Evolutionary conservation across 768 basidiomycete genomes (phyloP).

Genomic region (Saitozyma podzolica): DNA sequence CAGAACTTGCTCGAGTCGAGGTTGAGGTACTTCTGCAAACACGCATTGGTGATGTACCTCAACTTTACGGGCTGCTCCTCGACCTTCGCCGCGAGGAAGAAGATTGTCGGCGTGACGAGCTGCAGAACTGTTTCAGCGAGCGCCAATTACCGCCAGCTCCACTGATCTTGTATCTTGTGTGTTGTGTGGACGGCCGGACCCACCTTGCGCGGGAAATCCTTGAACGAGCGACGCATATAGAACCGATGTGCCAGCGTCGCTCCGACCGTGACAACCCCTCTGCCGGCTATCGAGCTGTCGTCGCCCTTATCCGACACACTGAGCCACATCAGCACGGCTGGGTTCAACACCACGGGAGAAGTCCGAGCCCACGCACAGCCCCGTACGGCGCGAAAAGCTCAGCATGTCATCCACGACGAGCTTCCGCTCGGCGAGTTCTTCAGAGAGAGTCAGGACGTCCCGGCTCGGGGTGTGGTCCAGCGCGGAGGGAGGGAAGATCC

Average conservation of each 20-base stretch:
- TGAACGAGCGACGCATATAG: constrained; percentile 48
- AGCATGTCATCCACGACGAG: constrained; percentile 27
- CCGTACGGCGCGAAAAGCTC: constrained; percentile 24
- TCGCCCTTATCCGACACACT: constrained; percentile 1
- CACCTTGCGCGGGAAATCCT: constrained; percentile 30
- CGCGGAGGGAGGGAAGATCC: constrained; percentile 35
- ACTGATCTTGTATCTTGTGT: neutral
- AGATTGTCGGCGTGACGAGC: constrained; percentile 40
- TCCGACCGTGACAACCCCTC: constrained; percentile 33
- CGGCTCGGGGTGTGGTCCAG: constrained; percentile 39
- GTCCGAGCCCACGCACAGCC: constrained; percentile 12
- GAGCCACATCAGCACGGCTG: neutral
- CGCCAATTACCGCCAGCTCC: neutral
- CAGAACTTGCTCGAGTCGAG: constrained; percentile 2
- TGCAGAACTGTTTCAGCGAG: constrained; percentile 2
- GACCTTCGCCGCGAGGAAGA: constrained; percentile 50
- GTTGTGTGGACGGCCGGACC: neutral
- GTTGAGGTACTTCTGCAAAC: constrained; percentile 23
- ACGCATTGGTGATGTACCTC: constrained; percentile 31
- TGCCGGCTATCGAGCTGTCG: neutral
- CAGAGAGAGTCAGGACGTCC: constrained; percentile 18
- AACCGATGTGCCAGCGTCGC: constrained; percentile 47
- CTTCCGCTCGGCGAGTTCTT: constrained; percentile 36
- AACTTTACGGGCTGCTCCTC: constrained; percentile 45
- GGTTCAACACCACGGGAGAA: neutral